Evolutionary conservation across 176 grass and related monocot genomes (phyloP).

Genomic region (Elymus sibiricus): DNA sequence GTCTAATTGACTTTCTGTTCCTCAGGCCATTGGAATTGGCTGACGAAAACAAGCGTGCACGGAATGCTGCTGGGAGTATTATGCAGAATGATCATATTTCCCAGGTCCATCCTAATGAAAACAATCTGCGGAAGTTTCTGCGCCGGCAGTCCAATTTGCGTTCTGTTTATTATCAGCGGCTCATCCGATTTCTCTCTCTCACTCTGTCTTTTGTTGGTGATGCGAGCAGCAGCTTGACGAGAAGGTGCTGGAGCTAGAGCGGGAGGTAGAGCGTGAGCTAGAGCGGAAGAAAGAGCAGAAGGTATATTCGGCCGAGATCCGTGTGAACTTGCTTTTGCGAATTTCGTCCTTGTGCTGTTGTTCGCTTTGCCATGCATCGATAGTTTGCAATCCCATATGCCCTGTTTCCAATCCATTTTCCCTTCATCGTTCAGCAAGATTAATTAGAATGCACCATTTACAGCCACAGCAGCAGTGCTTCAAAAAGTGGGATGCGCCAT

Average conservation of each 20-base stretch:
- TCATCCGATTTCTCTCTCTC: no score
- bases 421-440: neutral
- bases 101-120: no score
- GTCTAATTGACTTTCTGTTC: no score
- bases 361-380: neutral
- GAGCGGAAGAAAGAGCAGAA: constrained; percentile 65
- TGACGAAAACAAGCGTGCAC: no score
- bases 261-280: neutral
- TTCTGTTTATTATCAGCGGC: no score
- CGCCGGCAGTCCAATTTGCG: no score
- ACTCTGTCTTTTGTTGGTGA: neutral
- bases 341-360: neutral
- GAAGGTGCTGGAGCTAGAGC: constrained; percentile 28
- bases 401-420: neutral
- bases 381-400: neutral
- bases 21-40: no score
- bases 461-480: neutral
- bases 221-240: constrained; percentile 43
- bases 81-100: no score
- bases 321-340: neutral
- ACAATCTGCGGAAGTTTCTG: no score
- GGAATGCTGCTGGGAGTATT: no score
- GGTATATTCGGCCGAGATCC: constrained; percentile 10
- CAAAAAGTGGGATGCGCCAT: neutral
- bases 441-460: neutral